A percentile compares a stretch with the other conserved stretches of the same genome.
Evolutionary conservation across 306 rosid species (phyloP).

Genomic region (Ammopiptanthus mongolicus): DNA sequence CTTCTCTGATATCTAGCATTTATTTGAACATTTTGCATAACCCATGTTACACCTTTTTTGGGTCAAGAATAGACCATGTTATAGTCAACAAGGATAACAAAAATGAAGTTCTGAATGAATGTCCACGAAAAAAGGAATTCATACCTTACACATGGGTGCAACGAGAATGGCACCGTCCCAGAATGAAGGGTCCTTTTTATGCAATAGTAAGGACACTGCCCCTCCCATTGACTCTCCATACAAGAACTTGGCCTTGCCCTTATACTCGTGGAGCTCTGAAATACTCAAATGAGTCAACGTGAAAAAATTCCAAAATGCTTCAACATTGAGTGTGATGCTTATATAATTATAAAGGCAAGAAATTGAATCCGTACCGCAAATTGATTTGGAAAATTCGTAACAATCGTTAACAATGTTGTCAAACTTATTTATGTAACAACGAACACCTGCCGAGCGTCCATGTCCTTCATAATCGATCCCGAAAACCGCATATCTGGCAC

Average conservation of each 20-base stretch:
- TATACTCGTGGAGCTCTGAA: conserved; percentile 51
- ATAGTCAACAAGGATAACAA: neutral
- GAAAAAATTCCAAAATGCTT: neutral
- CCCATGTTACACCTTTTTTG: neutral
- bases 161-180: conserved; percentile 88
- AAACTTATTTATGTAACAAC: conserved; percentile 71
- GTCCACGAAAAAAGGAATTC: neutral
- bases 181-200: conserved; percentile 56
- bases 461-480: conserved; percentile 88
- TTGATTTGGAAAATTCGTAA: conserved; percentile 49
- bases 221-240: conserved; percentile 99
- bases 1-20: conserved; percentile 75
- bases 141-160: conserved; percentile 95
- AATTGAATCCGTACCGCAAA: conserved; percentile 42
- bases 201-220: conserved; percentile 63
- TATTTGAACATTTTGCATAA: neutral
- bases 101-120: neutral
- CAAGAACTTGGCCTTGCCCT: conserved; percentile 54
- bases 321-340: neutral
- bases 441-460: conserved; percentile 70
- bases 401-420: conserved; percentile 63
- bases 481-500: conserved; percentile 67
- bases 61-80: neutral
- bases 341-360: neutral
- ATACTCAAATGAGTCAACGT: neutral